phyloP scores from a whole-genome alignment of 2,329 filamentous ascomycete species.

The Colletotrichum truncatum region DNA sequence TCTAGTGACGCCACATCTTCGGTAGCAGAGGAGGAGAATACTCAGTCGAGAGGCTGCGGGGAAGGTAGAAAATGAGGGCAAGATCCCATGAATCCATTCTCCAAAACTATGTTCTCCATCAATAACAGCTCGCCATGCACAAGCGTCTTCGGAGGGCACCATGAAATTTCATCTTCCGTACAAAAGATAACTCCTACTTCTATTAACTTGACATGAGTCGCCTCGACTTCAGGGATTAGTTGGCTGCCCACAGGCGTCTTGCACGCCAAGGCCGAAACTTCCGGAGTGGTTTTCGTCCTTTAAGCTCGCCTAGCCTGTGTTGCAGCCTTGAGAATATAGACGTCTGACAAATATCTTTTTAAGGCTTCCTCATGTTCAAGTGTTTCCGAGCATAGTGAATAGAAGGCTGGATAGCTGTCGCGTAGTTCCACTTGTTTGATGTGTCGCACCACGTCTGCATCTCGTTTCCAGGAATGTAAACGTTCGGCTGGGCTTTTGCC shows the following conservation, averaged over 20 bases:
- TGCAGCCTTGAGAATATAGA: not conserved
- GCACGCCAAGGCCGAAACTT: not conserved
- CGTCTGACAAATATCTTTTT: not conserved
- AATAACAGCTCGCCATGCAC: not conserved
- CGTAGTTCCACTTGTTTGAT: not conserved
- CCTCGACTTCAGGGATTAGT: not conserved
- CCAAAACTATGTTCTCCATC: not conserved
- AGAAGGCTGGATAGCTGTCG: not conserved
- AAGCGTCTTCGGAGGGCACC: not conserved
- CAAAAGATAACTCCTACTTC: not conserved
- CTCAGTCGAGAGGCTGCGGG: not conserved
- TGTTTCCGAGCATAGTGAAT: not conserved
- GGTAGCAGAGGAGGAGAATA: not conserved
- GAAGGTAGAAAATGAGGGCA: not conserved
- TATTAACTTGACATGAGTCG: not conserved
- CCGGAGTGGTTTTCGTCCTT: not conserved
- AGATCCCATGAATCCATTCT: not conserved
- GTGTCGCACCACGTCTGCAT: not conserved
- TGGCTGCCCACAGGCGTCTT: not conserved
- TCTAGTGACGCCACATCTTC: not conserved
- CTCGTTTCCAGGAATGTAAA: not conserved
- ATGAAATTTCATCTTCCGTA: not conserved
- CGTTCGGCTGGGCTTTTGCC: not conserved
- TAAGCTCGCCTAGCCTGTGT: not conserved
- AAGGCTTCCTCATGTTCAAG: not conserved